Evolutionary conservation across 2,329 filamentous ascomycete genomes (phyloP), one percentile per base, ranked within the genome.

Genomic region (Penicillium expansum): DNA sequence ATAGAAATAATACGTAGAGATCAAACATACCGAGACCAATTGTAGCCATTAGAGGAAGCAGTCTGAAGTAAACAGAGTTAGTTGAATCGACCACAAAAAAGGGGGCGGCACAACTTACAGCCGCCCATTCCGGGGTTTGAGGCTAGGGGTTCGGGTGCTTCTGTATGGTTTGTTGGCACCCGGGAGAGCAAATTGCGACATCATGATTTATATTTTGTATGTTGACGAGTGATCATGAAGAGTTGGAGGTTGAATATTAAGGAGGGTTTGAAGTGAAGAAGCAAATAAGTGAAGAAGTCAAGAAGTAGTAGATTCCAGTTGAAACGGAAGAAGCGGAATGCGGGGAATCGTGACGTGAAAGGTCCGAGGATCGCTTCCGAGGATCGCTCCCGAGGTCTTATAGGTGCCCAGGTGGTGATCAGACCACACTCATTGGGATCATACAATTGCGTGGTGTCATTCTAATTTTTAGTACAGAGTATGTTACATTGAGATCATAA

Each of bases 101-200:
- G 30, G 49, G 52, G 52, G 48, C 51, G 41, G 44, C 42, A 27
- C 18, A 33, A 57, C 56, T 48, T 59, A 67, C 64, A 61, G 53
- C 38, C 63, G 63, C 11, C 48, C 59, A 45, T 49, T 54, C 43
- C 60, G 56, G 22, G 60, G 60, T 29, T 62, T 66, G 1, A 63
- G 29, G 33, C 41, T 53, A 5, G 62, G 56, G 24, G 47, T 52
- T 13, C 60, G 53, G 27, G 49, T 52, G 18, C 47, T 57, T 29
- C 52, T 41, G 35, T 60, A 60, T 11, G 57, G 35, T 37, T 64
- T 64, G 48, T 60, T 65, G 22, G 64, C 44, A 22, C 60, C 55
- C 0, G 49, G 49, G 1, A 66, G 49, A 5, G 64, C 58, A 56
- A 59, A 63, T 37, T 66, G 57, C 30, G 64, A 66, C 64, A 67